These are phyloP conservation scores for Favolaschia claudopus DNA, from an alignment of 768 basidiomycete species.

Conservation along the genomic window DNA sequence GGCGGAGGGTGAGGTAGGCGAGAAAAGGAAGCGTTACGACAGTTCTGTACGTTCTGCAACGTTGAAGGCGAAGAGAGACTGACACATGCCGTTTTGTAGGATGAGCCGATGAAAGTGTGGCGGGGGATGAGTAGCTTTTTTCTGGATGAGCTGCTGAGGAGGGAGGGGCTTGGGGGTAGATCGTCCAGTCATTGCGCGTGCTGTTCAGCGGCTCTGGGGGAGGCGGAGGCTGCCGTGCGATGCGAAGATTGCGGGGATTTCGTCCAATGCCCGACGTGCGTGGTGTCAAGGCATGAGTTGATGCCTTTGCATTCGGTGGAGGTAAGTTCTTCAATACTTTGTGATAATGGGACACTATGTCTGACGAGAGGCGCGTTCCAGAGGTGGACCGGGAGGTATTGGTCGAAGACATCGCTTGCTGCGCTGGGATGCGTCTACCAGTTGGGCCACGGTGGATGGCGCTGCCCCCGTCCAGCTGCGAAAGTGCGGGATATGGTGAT, in stretches of 20 bases:
- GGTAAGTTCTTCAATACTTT: background rate
- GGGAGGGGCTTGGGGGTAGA: background rate
- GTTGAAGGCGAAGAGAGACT: background rate
- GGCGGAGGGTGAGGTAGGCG: too few species aligned
- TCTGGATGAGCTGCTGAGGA: background rate
- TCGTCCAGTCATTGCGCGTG: background rate
- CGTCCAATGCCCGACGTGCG: background rate
- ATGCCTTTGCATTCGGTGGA: background rate
- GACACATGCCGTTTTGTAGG: background rate
- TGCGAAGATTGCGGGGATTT: conserved; percentile 1
- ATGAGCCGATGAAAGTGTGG: background rate
- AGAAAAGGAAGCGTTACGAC: background rate
- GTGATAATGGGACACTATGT: background rate
- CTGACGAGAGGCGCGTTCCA: background rate
- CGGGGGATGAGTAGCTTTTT: background rate
- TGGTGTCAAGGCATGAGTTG: background rate
- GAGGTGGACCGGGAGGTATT: background rate
- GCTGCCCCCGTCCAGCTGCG: too few species aligned
- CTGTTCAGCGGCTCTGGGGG: background rate
- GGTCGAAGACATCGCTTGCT: too few species aligned
- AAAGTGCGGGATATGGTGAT: background rate
- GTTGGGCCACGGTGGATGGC: too few species aligned
- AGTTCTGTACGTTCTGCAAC: background rate
- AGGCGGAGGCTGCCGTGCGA: background rate
- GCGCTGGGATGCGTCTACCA: too few species aligned